Conservation (phyloP, 176 grass and related monocot genomes). For the Metroxylon sagu region DNA sequence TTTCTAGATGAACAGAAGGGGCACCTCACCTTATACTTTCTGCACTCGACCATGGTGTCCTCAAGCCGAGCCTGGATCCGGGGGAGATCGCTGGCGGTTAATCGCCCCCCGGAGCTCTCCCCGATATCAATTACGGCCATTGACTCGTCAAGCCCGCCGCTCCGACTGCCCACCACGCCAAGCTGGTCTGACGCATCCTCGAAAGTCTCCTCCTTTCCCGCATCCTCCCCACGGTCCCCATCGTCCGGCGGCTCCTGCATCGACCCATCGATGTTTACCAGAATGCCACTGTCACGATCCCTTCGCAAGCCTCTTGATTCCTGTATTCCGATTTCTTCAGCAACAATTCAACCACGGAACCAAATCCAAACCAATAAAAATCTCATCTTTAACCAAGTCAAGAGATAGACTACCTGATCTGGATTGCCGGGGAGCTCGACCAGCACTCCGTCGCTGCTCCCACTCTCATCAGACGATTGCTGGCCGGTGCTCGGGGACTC, state of each 20-base stretch:
- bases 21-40: constrained; percentile 58
- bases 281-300: constrained; percentile 55
- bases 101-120: constrained; percentile 23
- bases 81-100: constrained; percentile 16
- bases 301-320: constrained; percentile 41
- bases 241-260: constrained; percentile 26
- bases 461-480: constrained; percentile 68
- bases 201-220: constrained; percentile 73
- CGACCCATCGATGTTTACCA: constrained; percentile 55
- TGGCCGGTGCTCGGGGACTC: constrained; percentile 33
- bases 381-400: not conserved
- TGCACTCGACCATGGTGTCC: constrained; percentile 43
- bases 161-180: constrained; percentile 15
- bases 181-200: constrained; percentile 79
- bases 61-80: constrained; percentile 20
- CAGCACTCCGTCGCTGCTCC: constrained; percentile 94
- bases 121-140: constrained; percentile 69
- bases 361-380: not conserved
- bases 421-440: constrained; percentile 80
- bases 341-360: not conserved
- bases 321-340: constrained; percentile 25
- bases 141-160: constrained; percentile 64
- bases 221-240: constrained; percentile 41
- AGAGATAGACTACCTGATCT: constrained; percentile 2
- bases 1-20: not conserved